phyloP scores from a whole-genome alignment of 2,329 filamentous ascomycete genomes.

The Neobulgaria alba region DNA sequence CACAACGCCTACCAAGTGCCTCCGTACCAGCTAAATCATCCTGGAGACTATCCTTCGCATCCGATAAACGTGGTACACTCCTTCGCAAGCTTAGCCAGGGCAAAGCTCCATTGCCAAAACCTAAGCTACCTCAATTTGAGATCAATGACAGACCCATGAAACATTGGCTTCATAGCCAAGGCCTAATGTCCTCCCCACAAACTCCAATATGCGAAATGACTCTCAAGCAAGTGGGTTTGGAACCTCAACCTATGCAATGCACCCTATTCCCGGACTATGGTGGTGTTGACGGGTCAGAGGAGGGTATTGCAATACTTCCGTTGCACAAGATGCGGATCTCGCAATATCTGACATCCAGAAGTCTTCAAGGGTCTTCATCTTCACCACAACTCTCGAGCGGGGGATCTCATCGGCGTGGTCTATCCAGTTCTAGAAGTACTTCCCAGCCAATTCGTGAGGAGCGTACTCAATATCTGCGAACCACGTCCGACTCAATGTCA shows the following conservation, averaged over 20 bases:
- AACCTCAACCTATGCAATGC: constrained; percentile 4
- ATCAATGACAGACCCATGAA: constrained; percentile 4
- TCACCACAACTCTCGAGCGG: constrained; percentile 19
- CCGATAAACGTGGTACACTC: constrained; percentile 18
- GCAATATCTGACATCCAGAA: constrained; percentile 17
- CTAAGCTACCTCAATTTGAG: not conserved
- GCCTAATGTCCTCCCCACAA: constrained; percentile 16
- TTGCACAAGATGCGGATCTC: constrained; percentile 27
- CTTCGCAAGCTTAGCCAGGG: constrained; percentile 24
- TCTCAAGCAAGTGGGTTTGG: constrained; percentile 9
- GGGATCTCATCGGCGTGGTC: constrained; percentile 15
- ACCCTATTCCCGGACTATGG: constrained; percentile 17
- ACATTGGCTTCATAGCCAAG: constrained; percentile 19
- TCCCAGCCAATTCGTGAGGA: constrained; percentile 7
- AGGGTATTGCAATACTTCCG: constrained; percentile 11
- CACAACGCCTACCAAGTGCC: constrained; percentile 23
- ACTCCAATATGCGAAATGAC: not conserved
- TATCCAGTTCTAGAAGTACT: constrained; percentile 13
- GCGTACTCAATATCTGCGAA: constrained; percentile 12
- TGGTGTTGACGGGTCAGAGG: constrained; percentile 22
- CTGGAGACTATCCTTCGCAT: constrained; percentile 27
- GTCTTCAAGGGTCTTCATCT: constrained; percentile 17
- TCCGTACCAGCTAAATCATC: constrained; percentile 17
- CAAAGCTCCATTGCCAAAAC: constrained; percentile 8
- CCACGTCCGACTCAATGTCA: constrained; percentile 16